Evolutionary conservation across 345 rosid species (phyloP).

Genomic region (Murraya paniculata): DNA sequence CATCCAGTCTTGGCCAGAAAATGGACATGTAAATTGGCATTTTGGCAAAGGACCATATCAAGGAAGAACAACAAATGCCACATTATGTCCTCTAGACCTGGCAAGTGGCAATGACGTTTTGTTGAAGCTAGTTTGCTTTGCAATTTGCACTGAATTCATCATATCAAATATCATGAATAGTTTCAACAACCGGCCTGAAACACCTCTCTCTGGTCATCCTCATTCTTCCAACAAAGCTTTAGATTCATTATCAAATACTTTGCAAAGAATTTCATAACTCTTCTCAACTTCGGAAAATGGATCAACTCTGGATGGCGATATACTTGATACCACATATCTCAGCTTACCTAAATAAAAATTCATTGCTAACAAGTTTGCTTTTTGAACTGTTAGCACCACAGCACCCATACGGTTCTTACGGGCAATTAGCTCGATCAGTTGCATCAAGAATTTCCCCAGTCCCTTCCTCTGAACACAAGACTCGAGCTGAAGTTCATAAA

Average conservation of each 20-base stretch:
- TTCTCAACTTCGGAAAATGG: constrained; percentile 41
- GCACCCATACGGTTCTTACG: constrained; percentile 73
- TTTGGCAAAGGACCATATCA: background rate
- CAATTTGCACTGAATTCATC: background rate
- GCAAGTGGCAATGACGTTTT: background rate
- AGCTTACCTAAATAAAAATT: constrained; percentile 74
- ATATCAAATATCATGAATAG: background rate
- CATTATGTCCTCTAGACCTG: background rate
- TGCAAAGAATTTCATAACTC: constrained; percentile 91
- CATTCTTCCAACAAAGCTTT: constrained; percentile 52
- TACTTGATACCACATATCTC: constrained; percentile 70
- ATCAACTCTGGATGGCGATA: constrained; percentile 76
- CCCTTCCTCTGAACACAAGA: constrained; percentile 69
- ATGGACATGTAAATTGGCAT: background rate
- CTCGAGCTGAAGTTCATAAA: constrained; percentile 85
- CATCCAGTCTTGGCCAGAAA: background rate
- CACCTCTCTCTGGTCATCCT: background rate
- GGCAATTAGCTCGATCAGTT: constrained; percentile 79
- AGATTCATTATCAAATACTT: constrained; percentile 67
- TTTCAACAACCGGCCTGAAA: background rate
- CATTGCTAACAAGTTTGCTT: constrained; percentile 70
- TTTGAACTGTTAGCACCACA: constrained; percentile 78
- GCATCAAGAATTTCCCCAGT: constrained; percentile 82
- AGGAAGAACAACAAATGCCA: background rate
- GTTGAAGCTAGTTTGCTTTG: background rate